These are phyloP conservation scores for Tulasnella sp. DNA, from an alignment of 768 basidiomycete genomes.

Conservation along the genomic window DNA sequence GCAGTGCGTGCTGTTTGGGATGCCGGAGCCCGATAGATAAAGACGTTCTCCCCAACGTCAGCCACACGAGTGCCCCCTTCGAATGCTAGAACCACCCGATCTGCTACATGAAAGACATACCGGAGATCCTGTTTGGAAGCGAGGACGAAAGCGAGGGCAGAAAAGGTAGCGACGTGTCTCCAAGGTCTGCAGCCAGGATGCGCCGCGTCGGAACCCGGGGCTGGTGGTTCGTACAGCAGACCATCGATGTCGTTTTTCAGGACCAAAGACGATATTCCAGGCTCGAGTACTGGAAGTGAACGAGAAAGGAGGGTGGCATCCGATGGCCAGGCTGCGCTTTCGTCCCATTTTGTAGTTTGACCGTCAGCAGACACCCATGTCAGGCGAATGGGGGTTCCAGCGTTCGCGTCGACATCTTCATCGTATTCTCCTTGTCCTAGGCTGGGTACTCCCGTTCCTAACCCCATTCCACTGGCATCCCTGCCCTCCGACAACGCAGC, in stretches of 20 bases:
- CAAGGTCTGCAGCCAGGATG: slow-evolving; percentile 39
- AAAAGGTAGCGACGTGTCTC: slow-evolving; percentile 75
- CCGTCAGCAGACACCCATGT: slow-evolving; percentile 54
- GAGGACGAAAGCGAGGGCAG: slow-evolving; percentile 87
- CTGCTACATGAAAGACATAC: slow-evolving; percentile 67
- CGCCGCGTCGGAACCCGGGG: slow-evolving; percentile 6
- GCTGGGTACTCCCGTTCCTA: slow-evolving; percentile 65
- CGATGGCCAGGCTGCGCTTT: background rate
- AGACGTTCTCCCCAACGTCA: slow-evolving; percentile 71
- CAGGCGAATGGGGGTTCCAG: slow-evolving; percentile 56
- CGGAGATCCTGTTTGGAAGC: slow-evolving; percentile 86
- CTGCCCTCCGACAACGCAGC: slow-evolving; percentile 48
- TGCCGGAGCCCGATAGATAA: slow-evolving; percentile 63
- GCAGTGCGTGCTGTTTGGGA: slow-evolving; percentile 48
- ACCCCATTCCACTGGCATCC: slow-evolving; percentile 54
- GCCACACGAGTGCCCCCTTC: slow-evolving; percentile 55
- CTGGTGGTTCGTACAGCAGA: slow-evolving; percentile 42
- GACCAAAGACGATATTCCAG: slow-evolving; percentile 39
- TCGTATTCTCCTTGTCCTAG: slow-evolving; percentile 86
- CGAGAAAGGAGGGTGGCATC: slow-evolving; percentile 48
- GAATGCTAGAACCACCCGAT: slow-evolving; percentile 63
- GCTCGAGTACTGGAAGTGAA: slow-evolving; percentile 43
- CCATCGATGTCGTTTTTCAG: slow-evolving; percentile 71
- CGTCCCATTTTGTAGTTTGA: slow-evolving; percentile 36
- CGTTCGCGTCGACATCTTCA: slow-evolving; percentile 71